phyloP scores from a whole-genome alignment of 2,329 filamentous ascomycete genomes.

The Epichloe aotearoae region DNA sequence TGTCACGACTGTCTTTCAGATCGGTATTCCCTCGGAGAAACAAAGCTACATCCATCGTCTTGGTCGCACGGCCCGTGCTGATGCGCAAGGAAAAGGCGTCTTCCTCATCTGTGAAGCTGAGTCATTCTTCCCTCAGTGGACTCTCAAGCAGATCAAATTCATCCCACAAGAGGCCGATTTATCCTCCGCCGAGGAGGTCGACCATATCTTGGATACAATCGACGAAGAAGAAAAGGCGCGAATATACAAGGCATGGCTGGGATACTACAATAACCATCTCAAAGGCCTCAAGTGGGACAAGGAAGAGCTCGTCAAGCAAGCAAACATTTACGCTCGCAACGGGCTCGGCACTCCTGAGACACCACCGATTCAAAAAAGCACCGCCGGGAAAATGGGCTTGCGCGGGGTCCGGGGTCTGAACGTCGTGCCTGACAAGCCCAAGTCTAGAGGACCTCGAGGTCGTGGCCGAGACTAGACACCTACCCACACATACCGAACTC shows the following conservation, averaged over 20 bases:
- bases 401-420: conserved; percentile 36
- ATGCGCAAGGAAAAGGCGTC: conserved; percentile 49
- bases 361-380: conserved; percentile 32
- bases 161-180: conserved; percentile 32
- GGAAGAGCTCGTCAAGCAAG: conserved; percentile 33
- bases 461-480: background rate
- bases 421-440: conserved; percentile 30
- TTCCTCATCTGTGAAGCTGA: conserved; percentile 43
- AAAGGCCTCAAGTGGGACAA: conserved; percentile 31
- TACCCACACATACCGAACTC: no score
- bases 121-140: conserved; percentile 33
- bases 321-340: conserved; percentile 34
- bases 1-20: conserved; percentile 54
- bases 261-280: conserved; percentile 38
- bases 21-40: conserved; percentile 43
- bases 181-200: conserved; percentile 24
- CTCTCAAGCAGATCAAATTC: conserved; percentile 41
- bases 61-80: conserved; percentile 53
- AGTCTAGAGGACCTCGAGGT: background rate
- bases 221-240: conserved; percentile 31
- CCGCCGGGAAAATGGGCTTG: conserved; percentile 44
- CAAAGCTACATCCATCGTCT: conserved; percentile 57
- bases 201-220: conserved; percentile 26
- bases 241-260: conserved; percentile 44
- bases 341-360: conserved; percentile 34